Conservation (phyloP, 257 asterid species). For the Capsicum pubescens region DNA sequence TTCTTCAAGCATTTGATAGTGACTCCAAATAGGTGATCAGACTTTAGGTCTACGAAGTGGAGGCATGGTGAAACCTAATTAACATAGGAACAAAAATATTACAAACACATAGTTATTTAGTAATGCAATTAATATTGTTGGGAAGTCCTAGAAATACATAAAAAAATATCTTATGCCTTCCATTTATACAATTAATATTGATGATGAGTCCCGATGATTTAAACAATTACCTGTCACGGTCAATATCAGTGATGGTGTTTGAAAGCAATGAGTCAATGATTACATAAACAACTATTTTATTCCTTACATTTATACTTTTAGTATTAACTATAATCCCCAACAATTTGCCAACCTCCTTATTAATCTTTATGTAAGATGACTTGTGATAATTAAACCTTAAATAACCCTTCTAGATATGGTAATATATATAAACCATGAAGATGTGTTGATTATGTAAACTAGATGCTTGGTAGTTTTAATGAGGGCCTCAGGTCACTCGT, state of each 20-base stretch:
- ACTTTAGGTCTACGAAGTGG: too few relatives aligned
- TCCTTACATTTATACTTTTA: conserved; percentile 64
- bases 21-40: too few relatives aligned
- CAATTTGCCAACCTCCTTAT: conserved; percentile 76
- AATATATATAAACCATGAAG: conserved; percentile 35
- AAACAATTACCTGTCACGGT: conserved; percentile 49
- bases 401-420: too few relatives aligned
- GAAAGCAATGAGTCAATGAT: conserved; percentile 71
- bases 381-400: conserved; percentile 36
- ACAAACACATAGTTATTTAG: too few relatives aligned
- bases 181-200: too few relatives aligned
- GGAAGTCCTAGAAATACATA: too few relatives aligned
- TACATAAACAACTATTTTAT: conserved; percentile 91
- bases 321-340: conserved; percentile 68
- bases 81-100: too few relatives aligned
- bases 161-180: too few relatives aligned
- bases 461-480: conserved; percentile 69
- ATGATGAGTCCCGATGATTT: conserved; percentile 52
- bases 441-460: conserved; percentile 85
- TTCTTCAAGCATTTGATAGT: too few relatives aligned
- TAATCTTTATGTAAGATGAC: conserved; percentile 72
- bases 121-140: too few relatives aligned
- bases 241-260: conserved; percentile 64
- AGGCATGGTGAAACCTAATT: too few relatives aligned
- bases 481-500: conserved; percentile 65